Percentiles rank a stretch among this genome's conserved stretches.
Conservation (phyloP, 805 yeast species). For the Metschnikowia gelsemii region DNA sequence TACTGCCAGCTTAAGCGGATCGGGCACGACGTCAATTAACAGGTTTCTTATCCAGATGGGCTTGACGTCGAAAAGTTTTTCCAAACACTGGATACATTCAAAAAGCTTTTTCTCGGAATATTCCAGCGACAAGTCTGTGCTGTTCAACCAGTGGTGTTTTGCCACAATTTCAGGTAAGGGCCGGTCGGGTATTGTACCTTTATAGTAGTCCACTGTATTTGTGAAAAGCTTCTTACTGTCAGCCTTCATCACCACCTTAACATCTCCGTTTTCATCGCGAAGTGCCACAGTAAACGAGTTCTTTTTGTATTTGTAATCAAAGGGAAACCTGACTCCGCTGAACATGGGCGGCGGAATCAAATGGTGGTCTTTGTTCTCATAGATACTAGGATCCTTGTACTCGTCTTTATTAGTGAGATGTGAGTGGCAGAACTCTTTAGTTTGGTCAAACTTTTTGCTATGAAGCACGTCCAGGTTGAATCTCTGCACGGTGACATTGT, state of each 20-base stretch:
- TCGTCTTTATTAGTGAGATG: constrained; percentile 29
- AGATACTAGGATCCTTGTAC: constrained; percentile 24
- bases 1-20: constrained; percentile 44
- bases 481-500: constrained; percentile 41
- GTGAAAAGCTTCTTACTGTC: constrained; percentile 52
- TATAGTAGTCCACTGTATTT: constrained; percentile 49
- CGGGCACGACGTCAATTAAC: constrained; percentile 54
- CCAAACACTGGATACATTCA: constrained; percentile 45
- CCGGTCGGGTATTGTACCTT: constrained; percentile 44
- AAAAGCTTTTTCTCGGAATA: constrained; percentile 36
- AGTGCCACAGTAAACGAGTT: constrained; percentile 56
- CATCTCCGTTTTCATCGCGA: constrained; percentile 59
- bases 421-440: constrained; percentile 27
- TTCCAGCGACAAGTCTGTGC: constrained; percentile 35
- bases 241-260: constrained; percentile 46
- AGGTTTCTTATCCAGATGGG: constrained; percentile 88
- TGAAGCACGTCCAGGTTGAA: constrained; percentile 29
- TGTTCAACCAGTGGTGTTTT: constrained; percentile 31
- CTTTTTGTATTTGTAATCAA: constrained; percentile 71
- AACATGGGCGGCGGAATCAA: constrained; percentile 86
- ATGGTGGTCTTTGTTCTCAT: constrained; percentile 46
- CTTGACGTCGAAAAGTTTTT: constrained; percentile 57
- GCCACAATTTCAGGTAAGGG: constrained; percentile 50
- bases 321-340: constrained; percentile 74
- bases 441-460: constrained; percentile 24